Base-by-base conservation (phyloP, 2,329 filamentous ascomycete species). In the Claviceps sp. region DNA sequence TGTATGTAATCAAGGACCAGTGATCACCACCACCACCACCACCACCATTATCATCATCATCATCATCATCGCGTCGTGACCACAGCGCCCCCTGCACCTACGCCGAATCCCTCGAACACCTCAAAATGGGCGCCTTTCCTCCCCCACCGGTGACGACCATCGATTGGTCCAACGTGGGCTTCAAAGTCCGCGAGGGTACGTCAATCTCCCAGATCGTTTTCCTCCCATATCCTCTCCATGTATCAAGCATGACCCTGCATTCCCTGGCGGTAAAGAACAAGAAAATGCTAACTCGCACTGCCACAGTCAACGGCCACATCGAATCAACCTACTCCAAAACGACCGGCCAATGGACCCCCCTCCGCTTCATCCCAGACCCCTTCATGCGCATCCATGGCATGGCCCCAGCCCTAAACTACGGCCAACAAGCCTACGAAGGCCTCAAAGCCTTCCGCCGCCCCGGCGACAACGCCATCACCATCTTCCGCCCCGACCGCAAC, bases 381-480 rank as follows among this genome's bases (percentile, higher is more conserved):
- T 90, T 78, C 73, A 80, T 97, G 61, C 83, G 84, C 58, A 82
- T 97, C 64, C 91, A 97, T 70, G 93, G 91, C 68, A 93, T 98
- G 87, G 84, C 90, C 0, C 90, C 93, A 0, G 91, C 82, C 44
- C 80, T 97, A 58, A 98, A 98, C 77, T 98, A 98, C 68, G 89
- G 91, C 54, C 89, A 95, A 66, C 93, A 97, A 72, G 91, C 88
- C 62, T 98, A 95, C 74, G 93, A 98, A 68, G 93, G 93, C n/a
- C 82, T 97, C 66, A 97, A 97, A 70, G 90, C 91, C 52, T 96
- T 96, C 78, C 88, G 91, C 56, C 74, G 77, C 2, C 86, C 88
- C 18, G 73, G 77, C 53, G 80, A 85, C 66, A 65, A 74, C 54
- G 70, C 71, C 54, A 90, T 97, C 71, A 81, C 82, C 65, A 80